Conservation (phyloP, 2,329 filamentous ascomycete species). For the Diaporthe sp. region DNA sequence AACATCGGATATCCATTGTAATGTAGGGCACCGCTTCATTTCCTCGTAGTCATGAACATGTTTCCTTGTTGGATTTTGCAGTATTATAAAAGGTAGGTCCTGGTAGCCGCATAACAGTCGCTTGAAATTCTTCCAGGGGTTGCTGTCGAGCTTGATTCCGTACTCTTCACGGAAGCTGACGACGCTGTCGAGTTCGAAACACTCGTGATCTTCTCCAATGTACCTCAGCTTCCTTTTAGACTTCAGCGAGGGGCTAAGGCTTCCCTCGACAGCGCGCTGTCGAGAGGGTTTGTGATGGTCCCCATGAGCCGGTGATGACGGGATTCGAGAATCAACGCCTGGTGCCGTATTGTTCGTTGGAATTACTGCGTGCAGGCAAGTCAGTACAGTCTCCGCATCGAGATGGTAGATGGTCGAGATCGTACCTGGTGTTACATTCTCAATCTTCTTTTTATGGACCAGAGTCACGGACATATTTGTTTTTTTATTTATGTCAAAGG, state of each 20-base stretch:
- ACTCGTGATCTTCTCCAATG: not conserved
- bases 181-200: conserved; percentile 11
- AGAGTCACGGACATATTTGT: not conserved
- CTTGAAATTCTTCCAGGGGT: conserved; percentile 21
- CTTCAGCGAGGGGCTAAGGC: not conserved
- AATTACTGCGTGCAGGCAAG: no score
- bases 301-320: not conserved
- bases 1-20: not conserved
- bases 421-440: not conserved
- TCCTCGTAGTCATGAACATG: not conserved
- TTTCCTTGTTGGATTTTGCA: conserved; percentile 11
- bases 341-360: not conserved
- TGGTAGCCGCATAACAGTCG: not conserved
- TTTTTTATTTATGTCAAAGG: not conserved
- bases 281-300: not conserved
- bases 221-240: not conserved
- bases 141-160: not conserved
- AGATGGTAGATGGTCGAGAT: not conserved
- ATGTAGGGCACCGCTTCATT: conserved; percentile 21
- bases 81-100: conserved; percentile 21
- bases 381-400: not conserved
- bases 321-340: not conserved
- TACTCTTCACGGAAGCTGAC: not conserved
- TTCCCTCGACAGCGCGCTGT: not conserved
- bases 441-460: not conserved